Base-by-base conservation (phyloP, 2,329 filamentous ascomycete species). In the Pseudogymnoascus sp. region DNA sequence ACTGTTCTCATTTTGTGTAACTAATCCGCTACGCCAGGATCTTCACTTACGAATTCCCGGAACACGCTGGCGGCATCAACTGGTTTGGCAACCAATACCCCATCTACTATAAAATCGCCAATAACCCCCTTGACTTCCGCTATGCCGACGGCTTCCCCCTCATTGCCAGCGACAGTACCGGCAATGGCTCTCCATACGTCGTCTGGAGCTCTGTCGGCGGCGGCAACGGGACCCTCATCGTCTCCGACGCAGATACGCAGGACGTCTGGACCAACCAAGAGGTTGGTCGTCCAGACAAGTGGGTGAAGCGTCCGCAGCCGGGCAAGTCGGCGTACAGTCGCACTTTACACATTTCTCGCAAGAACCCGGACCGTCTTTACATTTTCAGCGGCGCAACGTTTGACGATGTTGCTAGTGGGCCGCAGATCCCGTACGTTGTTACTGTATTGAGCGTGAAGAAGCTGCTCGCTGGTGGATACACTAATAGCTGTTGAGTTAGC, bases 1-100 rank as follows among this genome's bases (percentile, higher is more conserved):
- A 74, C 78, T 79, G 3, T 87, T 37, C 5, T 37, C 15, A 37
- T 15, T 37, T 15, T 15, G 15, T 15, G 13, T 37, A 37, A n/a
- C 35, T 37, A 37, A 37, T 15, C 5, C 5, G 15, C 11, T 13
- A 6, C 15, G 11, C 13, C n/a, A 37, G 35, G 35, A 37, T 37
- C 35, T 37, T 86, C 76, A 80, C 81, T 6, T 88, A 88, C 72
- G 87, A 89, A 71, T 85, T 37, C 15, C 35, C 35, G 13, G 35
- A 37, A 15, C 35, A 37, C 35, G 35, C 35, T 15, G 35, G 35
- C 13, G 35, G 35, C 15, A 37, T 37, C 15, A 37, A 37, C 35
- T 37, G 35, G 35, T 37, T 37, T 15, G 35, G 35, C 35, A 37
- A 87, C 72, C 85, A 88, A 71, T 40, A 40, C 37, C n/a, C n/a